Evolutionary conservation across 2,329 filamentous ascomycete genomes (phyloP).

Genomic region (Plectosphaerella sp.): DNA sequence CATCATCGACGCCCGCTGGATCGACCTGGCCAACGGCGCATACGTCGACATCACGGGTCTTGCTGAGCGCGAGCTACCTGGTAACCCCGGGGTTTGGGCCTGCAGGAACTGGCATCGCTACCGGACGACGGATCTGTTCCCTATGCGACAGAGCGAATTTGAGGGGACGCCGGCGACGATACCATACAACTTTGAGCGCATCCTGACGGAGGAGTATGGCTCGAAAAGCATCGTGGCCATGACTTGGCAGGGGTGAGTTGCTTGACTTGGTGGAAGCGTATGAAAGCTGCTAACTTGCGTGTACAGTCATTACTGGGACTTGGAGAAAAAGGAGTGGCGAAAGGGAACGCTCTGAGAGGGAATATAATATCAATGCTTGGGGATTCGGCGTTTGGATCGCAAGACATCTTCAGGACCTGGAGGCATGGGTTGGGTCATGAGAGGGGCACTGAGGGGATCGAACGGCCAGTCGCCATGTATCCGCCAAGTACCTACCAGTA

Average conservation of each 20-base stretch:
- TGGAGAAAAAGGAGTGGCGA: constrained; percentile 55
- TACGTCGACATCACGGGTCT: constrained; percentile 82
- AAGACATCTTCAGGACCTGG: too few relatives aligned
- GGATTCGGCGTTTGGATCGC: too few relatives aligned
- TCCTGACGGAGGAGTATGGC: constrained; percentile 63
- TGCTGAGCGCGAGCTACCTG: constrained; percentile 58
- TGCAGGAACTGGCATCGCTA: constrained; percentile 81
- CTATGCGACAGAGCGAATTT: constrained; percentile 68
- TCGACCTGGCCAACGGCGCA: constrained; percentile 69
- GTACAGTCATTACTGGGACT: constrained; percentile 56
- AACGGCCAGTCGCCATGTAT: too few relatives aligned
- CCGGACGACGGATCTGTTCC: constrained; percentile 66
- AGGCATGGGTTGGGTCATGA: too few relatives aligned
- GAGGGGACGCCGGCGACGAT: constrained; percentile 69
- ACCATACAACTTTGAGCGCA: constrained; percentile 63
- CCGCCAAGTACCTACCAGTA: too few relatives aligned
- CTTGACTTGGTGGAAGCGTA: background rate
- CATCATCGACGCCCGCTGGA: constrained; percentile 81
- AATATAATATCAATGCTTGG: too few relatives aligned
- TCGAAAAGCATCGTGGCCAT: constrained; percentile 56
- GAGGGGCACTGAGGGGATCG: too few relatives aligned
- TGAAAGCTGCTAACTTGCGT: constrained; percentile 5
- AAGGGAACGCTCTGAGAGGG: constrained; percentile 20
- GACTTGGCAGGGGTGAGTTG: constrained; percentile 56
- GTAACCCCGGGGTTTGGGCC: constrained; percentile 62